Evolutionary conservation across 1,139 yeast species (phyloP).

Genomic region (Suhomyces kunorum): DNA sequence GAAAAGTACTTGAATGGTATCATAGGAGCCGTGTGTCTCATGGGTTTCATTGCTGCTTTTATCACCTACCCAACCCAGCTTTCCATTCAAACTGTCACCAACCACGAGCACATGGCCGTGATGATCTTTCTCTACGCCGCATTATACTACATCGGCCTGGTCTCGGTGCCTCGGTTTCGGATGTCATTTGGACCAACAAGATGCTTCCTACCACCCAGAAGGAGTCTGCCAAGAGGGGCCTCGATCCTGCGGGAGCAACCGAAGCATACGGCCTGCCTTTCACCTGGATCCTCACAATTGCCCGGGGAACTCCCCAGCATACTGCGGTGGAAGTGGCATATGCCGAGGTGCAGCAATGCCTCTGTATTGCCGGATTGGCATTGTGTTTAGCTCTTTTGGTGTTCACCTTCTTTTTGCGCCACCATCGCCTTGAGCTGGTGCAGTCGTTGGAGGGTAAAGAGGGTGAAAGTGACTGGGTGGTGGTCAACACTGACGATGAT

Average conservation of each 20-base stretch:
- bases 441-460: slow-evolving; percentile 34
- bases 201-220: slow-evolving; percentile 34
- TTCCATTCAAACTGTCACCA: slow-evolving; percentile 60
- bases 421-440: slow-evolving; percentile 46
- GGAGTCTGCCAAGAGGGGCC: slow-evolving; percentile 18
- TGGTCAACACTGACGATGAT: no score
- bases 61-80: slow-evolving; percentile 69
- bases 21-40: slow-evolving; percentile 63
- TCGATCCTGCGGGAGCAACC: slow-evolving; percentile 33
- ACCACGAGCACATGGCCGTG: slow-evolving; percentile 66
- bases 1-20: slow-evolving; percentile 48
- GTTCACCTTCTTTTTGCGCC: slow-evolving; percentile 54
- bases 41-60: slow-evolving; percentile 75
- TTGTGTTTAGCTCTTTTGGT: slow-evolving; percentile 55
- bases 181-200: slow-evolving; percentile 64
- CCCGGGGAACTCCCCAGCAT: slow-evolving; percentile 66
- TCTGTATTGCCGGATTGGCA: slow-evolving; percentile 55
- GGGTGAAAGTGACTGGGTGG: slow-evolving; percentile 14
- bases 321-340: slow-evolving; percentile 58
- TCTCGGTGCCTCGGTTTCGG: slow-evolving; percentile 54
- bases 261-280: slow-evolving; percentile 57
- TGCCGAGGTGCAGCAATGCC: slow-evolving; percentile 57
- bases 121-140: slow-evolving; percentile 59
- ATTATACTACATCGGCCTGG: slow-evolving; percentile 58
- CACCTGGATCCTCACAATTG: slow-evolving; percentile 42